Percentiles rank a stretch among this genome's conserved stretches.
These are phyloP conservation scores for Dipteronia dyeriana DNA, from an alignment of 345 rosid species.

Conservation along the genomic window DNA sequence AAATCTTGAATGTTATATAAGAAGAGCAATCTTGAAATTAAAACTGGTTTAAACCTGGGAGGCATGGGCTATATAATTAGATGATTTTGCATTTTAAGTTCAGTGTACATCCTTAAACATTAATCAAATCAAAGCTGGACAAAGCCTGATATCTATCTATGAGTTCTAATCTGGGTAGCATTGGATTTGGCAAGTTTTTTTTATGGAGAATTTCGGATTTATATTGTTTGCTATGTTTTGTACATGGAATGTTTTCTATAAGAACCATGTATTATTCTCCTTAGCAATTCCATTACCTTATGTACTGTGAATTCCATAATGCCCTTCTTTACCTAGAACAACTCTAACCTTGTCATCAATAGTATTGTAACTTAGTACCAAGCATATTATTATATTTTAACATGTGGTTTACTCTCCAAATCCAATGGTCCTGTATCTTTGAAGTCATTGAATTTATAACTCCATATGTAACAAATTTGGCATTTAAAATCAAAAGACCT, in stretches of 20 bases:
- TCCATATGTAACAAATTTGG: background rate
- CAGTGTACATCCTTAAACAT: background rate
- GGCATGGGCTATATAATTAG: background rate
- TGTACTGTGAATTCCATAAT: no score
- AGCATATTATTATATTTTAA: background rate
- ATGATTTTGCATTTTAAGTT: constrained; percentile 11
- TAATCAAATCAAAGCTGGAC: background rate
- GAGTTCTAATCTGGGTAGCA: background rate
- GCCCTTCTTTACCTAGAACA: background rate
- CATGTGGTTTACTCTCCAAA: background rate
- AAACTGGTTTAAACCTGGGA: background rate
- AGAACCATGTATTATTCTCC: background rate
- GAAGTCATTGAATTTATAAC: background rate
- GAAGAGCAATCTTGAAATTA: background rate
- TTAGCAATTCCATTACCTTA: background rate
- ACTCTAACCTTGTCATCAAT: background rate
- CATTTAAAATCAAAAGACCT: background rate
- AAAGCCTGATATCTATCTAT: background rate
- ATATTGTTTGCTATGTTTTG: background rate
- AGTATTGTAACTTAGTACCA: background rate
- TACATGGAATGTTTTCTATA: background rate
- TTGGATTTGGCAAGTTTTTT: background rate
- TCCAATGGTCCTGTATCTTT: background rate
- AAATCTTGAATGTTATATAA: background rate
- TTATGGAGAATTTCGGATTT: background rate